phyloP scores from a whole-genome alignment of 371 early-diverging fungal genomes.

The Entomophthora muscae region DNA sequence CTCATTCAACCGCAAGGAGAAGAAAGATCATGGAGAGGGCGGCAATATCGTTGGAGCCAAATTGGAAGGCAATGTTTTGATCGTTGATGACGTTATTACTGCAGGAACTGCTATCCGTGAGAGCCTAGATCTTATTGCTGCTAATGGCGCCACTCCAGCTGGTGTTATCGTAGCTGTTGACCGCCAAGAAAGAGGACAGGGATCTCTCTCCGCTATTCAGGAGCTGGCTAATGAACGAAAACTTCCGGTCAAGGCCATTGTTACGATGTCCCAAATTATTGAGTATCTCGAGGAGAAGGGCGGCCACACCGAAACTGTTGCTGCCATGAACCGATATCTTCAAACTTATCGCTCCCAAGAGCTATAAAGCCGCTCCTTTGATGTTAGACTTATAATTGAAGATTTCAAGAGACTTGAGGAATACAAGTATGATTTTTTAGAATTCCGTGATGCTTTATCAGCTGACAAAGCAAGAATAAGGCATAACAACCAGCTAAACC shows the following conservation, averaged over 20 bases:
- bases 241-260: conserved; percentile 69
- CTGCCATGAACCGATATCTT: not conserved
- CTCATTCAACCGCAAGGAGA: conserved; percentile 92
- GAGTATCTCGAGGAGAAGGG: conserved; percentile 72
- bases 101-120: conserved; percentile 96
- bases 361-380: too few relatives aligned
- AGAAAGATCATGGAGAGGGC: conserved; percentile 97
- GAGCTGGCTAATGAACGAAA: conserved; percentile 67
- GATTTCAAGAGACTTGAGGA: too few relatives aligned
- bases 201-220: conserved; percentile 67
- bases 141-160: conserved; percentile 35
- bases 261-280: conserved; percentile 71
- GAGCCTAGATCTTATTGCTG: conserved; percentile 52
- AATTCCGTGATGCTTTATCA: too few relatives aligned
- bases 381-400: too few relatives aligned
- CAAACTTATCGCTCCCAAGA: not conserved
- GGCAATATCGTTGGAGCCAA: conserved; percentile 85
- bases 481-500: too few relatives aligned
- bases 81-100: conserved; percentile 95
- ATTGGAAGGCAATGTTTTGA: conserved; percentile 51
- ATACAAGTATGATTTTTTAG: too few relatives aligned
- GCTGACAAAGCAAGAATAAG: too few relatives aligned
- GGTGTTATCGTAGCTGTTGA: conserved; percentile 89
- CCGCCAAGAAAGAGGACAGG: conserved; percentile 67
- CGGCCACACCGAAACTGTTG: conserved; percentile 14